A percentile compares a stretch with the other conserved stretches of the same genome.
Conservation (phyloP, 768 basidiomycete genomes). For the Suillus luteus region DNA sequence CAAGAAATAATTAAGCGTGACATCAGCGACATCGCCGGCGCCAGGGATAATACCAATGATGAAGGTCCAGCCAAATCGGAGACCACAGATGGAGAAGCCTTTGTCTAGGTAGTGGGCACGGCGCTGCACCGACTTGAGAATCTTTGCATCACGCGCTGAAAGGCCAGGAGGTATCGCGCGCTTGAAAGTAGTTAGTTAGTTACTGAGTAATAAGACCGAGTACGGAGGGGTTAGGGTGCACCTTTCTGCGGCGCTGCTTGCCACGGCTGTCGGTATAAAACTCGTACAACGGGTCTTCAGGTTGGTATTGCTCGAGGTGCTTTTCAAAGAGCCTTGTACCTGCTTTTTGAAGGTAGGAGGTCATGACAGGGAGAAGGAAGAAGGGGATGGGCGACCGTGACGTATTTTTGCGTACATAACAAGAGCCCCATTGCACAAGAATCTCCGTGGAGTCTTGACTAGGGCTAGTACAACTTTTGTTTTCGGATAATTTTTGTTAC, state of each 20-base stretch:
- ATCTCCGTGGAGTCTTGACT: neutral
- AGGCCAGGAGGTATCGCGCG: conserved; percentile 75
- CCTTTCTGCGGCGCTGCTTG: conserved; percentile 34
- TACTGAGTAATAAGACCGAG: conserved; percentile 29
- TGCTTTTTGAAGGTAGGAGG: conserved; percentile 40
- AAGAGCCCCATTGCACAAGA: conserved; percentile 6
- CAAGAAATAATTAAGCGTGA: conserved; percentile 69
- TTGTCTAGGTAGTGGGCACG: conserved; percentile 89
- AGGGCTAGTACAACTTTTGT: neutral
- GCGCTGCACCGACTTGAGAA: conserved; percentile 72
- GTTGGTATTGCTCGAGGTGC: conserved; percentile 67
- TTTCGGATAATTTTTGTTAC: neutral
- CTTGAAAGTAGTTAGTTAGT: conserved; percentile 35
- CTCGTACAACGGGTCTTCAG: conserved; percentile 74
- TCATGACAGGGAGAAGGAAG: conserved; percentile 22
- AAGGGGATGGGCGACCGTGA: neutral
- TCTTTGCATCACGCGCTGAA: conserved; percentile 70
- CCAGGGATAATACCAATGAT: conserved; percentile 75
- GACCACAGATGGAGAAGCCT: conserved; percentile 75
- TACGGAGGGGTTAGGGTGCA: conserved; percentile 33
- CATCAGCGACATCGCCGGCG: conserved; percentile 66
- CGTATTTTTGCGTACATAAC: conserved; percentile 3
- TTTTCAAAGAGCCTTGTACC: conserved; percentile 63
- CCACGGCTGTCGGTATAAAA: conserved; percentile 31
- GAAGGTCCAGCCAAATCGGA: conserved; percentile 88